Base-by-base conservation (phyloP, 2,329 filamentous ascomycete genomes). In the Pezicula rhizophila region DNA sequence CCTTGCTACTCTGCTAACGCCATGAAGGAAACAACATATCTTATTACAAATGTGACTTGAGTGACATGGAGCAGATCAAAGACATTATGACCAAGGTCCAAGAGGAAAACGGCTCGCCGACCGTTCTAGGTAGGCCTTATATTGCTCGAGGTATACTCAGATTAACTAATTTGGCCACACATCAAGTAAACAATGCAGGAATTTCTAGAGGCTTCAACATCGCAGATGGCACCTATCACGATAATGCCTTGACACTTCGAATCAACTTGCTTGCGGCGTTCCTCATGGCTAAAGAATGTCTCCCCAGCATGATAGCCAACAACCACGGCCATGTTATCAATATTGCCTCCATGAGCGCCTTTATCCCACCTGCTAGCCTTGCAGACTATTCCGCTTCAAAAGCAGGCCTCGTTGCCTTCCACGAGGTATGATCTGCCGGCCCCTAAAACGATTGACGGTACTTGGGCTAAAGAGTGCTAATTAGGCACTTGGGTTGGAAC, bases 271-370 rank as follows among this genome's bases (percentile, higher is more conserved):
- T 59, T 3, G 56, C 57, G 11, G 55, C 55, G 4, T 57, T 61
- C 28, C 43, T 61, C 5, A 45, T 60, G 1, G 26, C 53, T 0
- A 56, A 53, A 33, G 59, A 60, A 28, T 59, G 57, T 23, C 55
- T 61, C n/a, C 59, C 58, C 2, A 20, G 11, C 15, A 61, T 61
- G 57, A 56, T 61, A 15, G 31, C 40, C 39, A 47, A 18, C 6
- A 58, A 60, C 26, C 59, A 61, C 20, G 59, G 59, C 7, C 58
- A 61, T 31, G 57, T 60, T 15, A 45, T 61, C 28, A 60, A 57
- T 26, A 39, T 61, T 35, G 25, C 57, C 0, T 59, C 58, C 4
- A 52, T 61, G 55, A 60, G 57, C 40, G 57, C 59, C 7, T 59
- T 57, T 51, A 52, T 61, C 1, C 53, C 57, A 1, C 59, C 59